Conservation (phyloP, 441 rosid genomes). For the Caryocar brasiliense region DNA sequence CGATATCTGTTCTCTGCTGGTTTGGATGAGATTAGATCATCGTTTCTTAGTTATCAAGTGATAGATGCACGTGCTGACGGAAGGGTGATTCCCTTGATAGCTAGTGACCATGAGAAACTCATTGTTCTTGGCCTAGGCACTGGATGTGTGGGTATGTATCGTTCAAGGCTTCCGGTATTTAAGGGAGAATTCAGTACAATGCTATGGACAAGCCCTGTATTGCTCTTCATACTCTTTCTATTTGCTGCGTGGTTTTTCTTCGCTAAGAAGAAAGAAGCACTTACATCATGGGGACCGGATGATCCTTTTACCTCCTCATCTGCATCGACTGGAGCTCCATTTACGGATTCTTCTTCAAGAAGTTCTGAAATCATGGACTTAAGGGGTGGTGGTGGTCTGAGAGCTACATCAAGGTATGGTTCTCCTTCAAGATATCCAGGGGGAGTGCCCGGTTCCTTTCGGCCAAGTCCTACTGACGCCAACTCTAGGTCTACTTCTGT, state of each 20-base stretch:
- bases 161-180: constrained; percentile 53
- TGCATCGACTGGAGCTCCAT: constrained; percentile 36
- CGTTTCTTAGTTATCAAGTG: constrained; percentile 51
- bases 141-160: constrained; percentile 69
- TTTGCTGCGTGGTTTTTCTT: constrained; percentile 92
- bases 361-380: constrained; percentile 50
- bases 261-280: constrained; percentile 88
- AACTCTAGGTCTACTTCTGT: constrained; percentile 45
- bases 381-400: constrained; percentile 36
- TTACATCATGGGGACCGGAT: constrained; percentile 84
- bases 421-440: constrained; percentile 62
- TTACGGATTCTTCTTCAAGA: constrained; percentile 53
- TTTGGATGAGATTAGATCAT: constrained; percentile 69
- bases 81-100: constrained; percentile 48
- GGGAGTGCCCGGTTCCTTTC: constrained; percentile 45
- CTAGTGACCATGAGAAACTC: constrained; percentile 78
- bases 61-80: constrained; percentile 18
- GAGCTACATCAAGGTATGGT: constrained; percentile 41
- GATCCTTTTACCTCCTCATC: constrained; percentile 62
- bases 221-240: constrained; percentile 73
- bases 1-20: constrained; percentile 64
- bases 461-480: constrained; percentile 41
- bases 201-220: constrained; percentile 82
- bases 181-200: constrained; percentile 65
- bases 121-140: constrained; percentile 68